These are phyloP conservation scores for Neohortaea acidophila DNA, from an alignment of 495 filamentous ascomycete species.

Conservation along the genomic window DNA sequence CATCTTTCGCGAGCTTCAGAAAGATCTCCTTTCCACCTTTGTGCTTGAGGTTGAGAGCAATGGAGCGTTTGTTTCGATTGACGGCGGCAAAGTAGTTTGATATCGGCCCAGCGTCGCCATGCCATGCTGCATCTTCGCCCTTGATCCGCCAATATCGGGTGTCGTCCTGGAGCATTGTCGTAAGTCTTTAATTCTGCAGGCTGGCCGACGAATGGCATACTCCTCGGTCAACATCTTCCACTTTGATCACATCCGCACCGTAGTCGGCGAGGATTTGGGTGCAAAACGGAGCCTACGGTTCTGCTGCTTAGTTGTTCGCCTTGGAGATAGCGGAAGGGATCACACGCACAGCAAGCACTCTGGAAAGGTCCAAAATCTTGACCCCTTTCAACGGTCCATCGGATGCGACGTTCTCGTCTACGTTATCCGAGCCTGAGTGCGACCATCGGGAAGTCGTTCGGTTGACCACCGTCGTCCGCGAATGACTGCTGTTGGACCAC, in stretches of 20 bases:
- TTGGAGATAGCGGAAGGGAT: neutral
- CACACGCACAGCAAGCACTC: slow-evolving; percentile 3
- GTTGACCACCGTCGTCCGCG: too few relatives aligned
- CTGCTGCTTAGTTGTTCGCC: neutral
- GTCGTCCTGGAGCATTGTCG: slow-evolving; percentile 13
- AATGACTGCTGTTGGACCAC: too few relatives aligned
- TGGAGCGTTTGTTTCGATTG: slow-evolving; percentile 11
- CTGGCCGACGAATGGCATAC: neutral
- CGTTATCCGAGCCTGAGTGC: too few relatives aligned
- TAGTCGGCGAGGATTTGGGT: slow-evolving; percentile 10
- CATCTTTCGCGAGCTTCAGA: slow-evolving; percentile 14
- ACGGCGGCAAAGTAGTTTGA: slow-evolving; percentile 10
- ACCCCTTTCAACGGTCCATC: too few relatives aligned
- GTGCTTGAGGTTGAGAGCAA: slow-evolving; percentile 8
- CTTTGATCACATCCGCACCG: slow-evolving; percentile 14
- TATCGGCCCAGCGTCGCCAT: slow-evolving; percentile 5
- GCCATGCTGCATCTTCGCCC: slow-evolving; percentile 7
- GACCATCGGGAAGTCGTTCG: too few relatives aligned
- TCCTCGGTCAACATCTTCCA: neutral
- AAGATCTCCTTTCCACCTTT: slow-evolving; percentile 5
- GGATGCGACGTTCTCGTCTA: too few relatives aligned
- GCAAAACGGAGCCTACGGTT: slow-evolving; percentile 2
- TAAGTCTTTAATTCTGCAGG: too few relatives aligned
- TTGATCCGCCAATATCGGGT: slow-evolving; percentile 8
- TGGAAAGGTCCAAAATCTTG: slow-evolving; percentile 5